These are phyloP conservation scores for Quercus parvula DNA, from an alignment of 306 rosid genomes.

Conservation along the genomic window DNA sequence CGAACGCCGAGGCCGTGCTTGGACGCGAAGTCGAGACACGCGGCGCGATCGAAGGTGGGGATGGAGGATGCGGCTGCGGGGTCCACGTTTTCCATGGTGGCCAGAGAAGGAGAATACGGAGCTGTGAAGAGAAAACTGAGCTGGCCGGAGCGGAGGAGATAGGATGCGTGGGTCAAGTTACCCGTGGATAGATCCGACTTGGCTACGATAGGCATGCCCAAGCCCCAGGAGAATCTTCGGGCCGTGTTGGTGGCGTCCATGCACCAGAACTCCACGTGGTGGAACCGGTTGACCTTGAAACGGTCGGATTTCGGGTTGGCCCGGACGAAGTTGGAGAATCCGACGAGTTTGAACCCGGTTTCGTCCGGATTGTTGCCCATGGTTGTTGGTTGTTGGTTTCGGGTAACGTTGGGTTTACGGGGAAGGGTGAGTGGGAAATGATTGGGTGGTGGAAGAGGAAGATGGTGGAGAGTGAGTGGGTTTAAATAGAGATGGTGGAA, in stretches of 20 bases:
- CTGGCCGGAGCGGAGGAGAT: constrained; percentile 82
- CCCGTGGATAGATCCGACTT: constrained; percentile 90
- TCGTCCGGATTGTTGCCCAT: constrained; percentile 37
- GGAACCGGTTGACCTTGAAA: constrained; percentile 64
- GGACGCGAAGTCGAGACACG: constrained; percentile 52
- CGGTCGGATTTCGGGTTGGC: constrained; percentile 72
- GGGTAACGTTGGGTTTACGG: neutral
- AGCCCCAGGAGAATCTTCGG: constrained; percentile 76
- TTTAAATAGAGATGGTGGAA: neutral
- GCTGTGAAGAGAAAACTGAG: constrained; percentile 89
- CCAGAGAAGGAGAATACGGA: constrained; percentile 63
- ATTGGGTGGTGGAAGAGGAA: no score
- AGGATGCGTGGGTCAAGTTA: constrained; percentile 71
- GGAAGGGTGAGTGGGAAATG: no score
- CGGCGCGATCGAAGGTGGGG: constrained; percentile 52
- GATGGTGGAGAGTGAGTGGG: no score
- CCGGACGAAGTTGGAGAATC: constrained; percentile 67
- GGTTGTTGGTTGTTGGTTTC: neutral
- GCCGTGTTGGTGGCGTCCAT: constrained; percentile 77
- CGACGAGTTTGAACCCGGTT: constrained; percentile 44
- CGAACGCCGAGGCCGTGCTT: constrained; percentile 82
- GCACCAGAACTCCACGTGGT: constrained; percentile 89
- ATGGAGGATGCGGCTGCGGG: constrained; percentile 45
- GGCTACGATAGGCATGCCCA: constrained; percentile 76
- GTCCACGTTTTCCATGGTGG: constrained; percentile 16